Base-by-base conservation (phyloP, 2,329 filamentous ascomycete species). In the Zymoseptoria passerinii region DNA sequence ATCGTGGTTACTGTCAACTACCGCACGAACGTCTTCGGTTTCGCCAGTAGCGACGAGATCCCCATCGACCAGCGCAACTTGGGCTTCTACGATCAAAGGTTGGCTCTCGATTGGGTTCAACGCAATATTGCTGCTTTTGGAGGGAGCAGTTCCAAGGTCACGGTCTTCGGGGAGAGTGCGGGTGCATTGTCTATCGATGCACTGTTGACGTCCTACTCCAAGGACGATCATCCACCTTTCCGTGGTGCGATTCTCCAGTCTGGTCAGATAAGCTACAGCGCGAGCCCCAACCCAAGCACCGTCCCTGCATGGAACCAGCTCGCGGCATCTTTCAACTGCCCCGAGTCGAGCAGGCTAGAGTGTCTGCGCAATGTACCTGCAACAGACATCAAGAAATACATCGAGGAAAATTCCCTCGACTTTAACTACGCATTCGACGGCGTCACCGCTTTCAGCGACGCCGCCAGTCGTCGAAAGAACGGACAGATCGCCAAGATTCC, bases 11-110 rank as follows among this genome's bases (percentile, higher is more conserved):
- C 68, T 2, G 54, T 64, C 10, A 73, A 73, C 49, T 73, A 73
- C 57, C 58, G 71, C 3, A 72, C 71, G 0, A 73, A 73, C 49
- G 66, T 60, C n/a, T 77, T 77, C 61, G 75, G 75, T 9, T 77
- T 78, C 65, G 70, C 71, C 63, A 64, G 64, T 59, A 58, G 73
- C 58, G 61, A 74, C 58, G 63, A 74, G 62, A 57, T 76, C 8
- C 72, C 72, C 4, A 27, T 64, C n/a, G 63, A 58, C 1, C 63
- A 63, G 6, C 67, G 66, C 23, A 74, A 74, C 49, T 63, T 72
- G 1, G 73, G 73, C n/a, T 73, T 74, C 54, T 59, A 73, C 2
- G 73, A 75, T 54, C 73, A 75, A 58, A 62, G 72, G 7, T 60
- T 70, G 16, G 73, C 65, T 28, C 63, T 75, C 8, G 65, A 74